Evolutionary conservation across 164 flowering plant genomes (phyloP).

Genomic region (Stephania cephalantha): DNA sequence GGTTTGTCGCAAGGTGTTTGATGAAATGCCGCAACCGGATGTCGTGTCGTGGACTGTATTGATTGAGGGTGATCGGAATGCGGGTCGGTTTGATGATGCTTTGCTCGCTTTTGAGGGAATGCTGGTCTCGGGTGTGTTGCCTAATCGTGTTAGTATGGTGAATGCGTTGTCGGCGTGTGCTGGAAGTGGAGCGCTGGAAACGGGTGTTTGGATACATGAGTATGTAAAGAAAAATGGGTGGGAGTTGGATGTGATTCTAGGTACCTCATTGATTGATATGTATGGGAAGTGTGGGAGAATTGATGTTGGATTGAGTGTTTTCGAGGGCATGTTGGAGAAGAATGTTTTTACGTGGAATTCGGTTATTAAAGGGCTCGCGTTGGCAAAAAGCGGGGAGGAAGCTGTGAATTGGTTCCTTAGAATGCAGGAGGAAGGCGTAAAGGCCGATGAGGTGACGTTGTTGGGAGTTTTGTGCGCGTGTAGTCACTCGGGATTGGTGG

Average conservation of each 20-base stretch:
- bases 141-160: slow-evolving; percentile 56
- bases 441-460: slow-evolving; percentile 38
- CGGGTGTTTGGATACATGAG: slow-evolving; percentile 56
- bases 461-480: slow-evolving; percentile 41
- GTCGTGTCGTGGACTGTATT: slow-evolving; percentile 61
- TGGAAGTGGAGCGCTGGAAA: slow-evolving; percentile 39
- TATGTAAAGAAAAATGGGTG: slow-evolving; percentile 35
- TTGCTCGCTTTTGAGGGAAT: slow-evolving; percentile 46
- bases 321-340: slow-evolving; percentile 37
- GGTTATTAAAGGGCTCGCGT: slow-evolving; percentile 45
- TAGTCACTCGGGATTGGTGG: slow-evolving; percentile 42
- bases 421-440: slow-evolving; percentile 38
- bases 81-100: slow-evolving; percentile 35
- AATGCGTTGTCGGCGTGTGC: slow-evolving; percentile 51
- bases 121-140: slow-evolving; percentile 40
- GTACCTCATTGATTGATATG: slow-evolving; percentile 60
- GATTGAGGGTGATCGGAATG: slow-evolving; percentile 36
- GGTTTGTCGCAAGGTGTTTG: slow-evolving; percentile 34
- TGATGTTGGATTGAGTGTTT: slow-evolving; percentile 35
- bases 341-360: slow-evolving; percentile 53
- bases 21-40: slow-evolving; percentile 53
- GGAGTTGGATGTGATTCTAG: slow-evolving; percentile 58
- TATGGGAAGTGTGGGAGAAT: slow-evolving; percentile 56
- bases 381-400: slow-evolving; percentile 37
- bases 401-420: slow-evolving; percentile 35